Percentiles rank a stretch among this genome's conserved stretches.
These are phyloP conservation scores for Coprinopsis cinerea DNA, from an alignment of 768 basidiomycete species.

Conservation along the genomic window DNA sequence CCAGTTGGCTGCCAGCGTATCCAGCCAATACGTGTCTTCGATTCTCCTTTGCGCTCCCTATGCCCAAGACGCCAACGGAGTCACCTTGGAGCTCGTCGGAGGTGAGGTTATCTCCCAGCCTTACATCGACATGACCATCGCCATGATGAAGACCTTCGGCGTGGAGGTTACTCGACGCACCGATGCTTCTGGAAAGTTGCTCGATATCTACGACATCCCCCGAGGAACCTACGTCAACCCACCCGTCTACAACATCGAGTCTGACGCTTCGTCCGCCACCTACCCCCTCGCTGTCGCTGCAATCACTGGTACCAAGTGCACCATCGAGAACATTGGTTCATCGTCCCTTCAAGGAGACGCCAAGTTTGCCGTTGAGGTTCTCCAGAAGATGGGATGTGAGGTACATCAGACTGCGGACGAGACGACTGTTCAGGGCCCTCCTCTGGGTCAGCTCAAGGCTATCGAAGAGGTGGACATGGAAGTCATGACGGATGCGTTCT, in stretches of 20 bases:
- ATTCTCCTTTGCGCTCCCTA: slow-evolving; percentile 97
- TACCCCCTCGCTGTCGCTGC: slow-evolving; percentile 97
- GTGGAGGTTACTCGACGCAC: slow-evolving; percentile 62
- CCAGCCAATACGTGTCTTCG: slow-evolving; percentile 97
- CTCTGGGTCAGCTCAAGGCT: slow-evolving; percentile 72
- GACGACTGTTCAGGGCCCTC: slow-evolving; percentile 91
- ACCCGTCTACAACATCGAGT: slow-evolving; percentile 80
- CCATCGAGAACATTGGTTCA: slow-evolving; percentile 87
- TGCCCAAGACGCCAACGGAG: slow-evolving; percentile 74
- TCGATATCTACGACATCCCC: slow-evolving; percentile 88
- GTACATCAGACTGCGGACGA: slow-evolving; percentile 84
- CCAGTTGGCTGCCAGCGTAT: slow-evolving; percentile 87
- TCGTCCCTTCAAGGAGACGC: slow-evolving; percentile 96
- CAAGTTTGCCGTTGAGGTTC: slow-evolving; percentile 85
- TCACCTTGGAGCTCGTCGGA: slow-evolving; percentile 85
- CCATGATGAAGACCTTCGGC: slow-evolving; percentile 96
- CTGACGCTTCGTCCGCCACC: slow-evolving; percentile 92
- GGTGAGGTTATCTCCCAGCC: slow-evolving; percentile 97
- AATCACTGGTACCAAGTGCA: slow-evolving; percentile 94
- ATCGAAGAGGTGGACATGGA: slow-evolving; percentile 94
- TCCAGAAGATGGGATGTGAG: slow-evolving; percentile 91
- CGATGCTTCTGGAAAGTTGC: slow-evolving; percentile 51
- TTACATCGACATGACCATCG: slow-evolving; percentile 99
- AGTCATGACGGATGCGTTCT: slow-evolving; percentile 99
- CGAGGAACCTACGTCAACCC: slow-evolving; percentile 76